A percentile compares a stretch with the other conserved stretches of the same genome.
Conservation (phyloP, 164 flowering plant genomes). For the Aristolochia californica region DNA sequence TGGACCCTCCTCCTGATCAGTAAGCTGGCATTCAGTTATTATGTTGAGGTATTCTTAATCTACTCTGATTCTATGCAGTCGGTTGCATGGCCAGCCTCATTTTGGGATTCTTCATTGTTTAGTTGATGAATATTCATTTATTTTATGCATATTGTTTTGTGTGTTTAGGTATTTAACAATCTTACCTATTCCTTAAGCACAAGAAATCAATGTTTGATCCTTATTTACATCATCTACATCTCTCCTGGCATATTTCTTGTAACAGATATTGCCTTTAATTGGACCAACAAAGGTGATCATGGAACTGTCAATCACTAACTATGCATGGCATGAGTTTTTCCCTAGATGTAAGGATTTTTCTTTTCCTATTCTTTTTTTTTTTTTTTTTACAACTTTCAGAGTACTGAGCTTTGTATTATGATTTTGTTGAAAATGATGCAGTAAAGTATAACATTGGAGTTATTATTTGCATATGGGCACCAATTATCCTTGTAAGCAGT, state of each 20-base stretch:
- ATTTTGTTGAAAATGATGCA: slow-evolving; percentile 26
- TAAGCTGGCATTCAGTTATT: slow-evolving; percentile 95
- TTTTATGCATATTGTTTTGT: too few relatives aligned
- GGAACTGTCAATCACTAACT: slow-evolving; percentile 36
- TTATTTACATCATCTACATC: too few relatives aligned
- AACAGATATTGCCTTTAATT: slow-evolving; percentile 68
- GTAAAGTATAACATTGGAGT: slow-evolving; percentile 65
- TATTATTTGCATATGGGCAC: slow-evolving; percentile 86
- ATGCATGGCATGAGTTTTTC: slow-evolving; percentile 95
- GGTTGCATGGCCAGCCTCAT: too few relatives aligned
- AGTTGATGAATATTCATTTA: too few relatives aligned
- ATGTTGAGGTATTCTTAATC: slow-evolving; percentile 65
- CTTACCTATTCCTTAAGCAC: too few relatives aligned
- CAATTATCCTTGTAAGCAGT: slow-evolving; percentile 73
- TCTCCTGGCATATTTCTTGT: slow-evolving; percentile 1
- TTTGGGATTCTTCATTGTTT: too few relatives aligned
- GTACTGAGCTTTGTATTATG: too few relatives aligned
- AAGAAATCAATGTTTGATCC: too few relatives aligned
- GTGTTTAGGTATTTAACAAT: too few relatives aligned
- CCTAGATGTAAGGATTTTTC: slow-evolving; percentile 49
- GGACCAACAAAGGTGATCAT: slow-evolving; percentile 68
- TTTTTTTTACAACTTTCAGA: slow-evolving; percentile 2
- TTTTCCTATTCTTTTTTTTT: not conserved
- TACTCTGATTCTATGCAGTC: not conserved
- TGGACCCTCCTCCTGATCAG: slow-evolving; percentile 84